Percentiles rank a stretch among this genome's conserved stretches.
These are phyloP conservation scores for Alternaria dauci DNA, from an alignment of 2,329 filamentous ascomycete genomes.

Conservation along the genomic window DNA sequence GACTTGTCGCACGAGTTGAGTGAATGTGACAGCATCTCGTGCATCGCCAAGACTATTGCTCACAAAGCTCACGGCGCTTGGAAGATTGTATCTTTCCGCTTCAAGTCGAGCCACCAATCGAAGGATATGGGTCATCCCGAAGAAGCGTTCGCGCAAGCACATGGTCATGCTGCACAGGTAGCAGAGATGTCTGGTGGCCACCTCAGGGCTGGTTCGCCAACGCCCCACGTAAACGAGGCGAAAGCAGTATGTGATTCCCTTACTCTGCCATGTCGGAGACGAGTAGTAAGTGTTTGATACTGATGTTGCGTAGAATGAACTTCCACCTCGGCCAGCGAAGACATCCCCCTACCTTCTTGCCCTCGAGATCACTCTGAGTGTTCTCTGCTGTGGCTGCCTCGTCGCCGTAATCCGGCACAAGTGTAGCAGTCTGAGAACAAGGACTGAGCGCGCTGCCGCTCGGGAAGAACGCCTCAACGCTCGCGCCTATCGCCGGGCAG, in stretches of 20 bases:
- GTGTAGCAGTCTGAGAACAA: slow-evolving; percentile 59
- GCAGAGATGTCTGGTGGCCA: slow-evolving; percentile 29
- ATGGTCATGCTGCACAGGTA: slow-evolving; percentile 25
- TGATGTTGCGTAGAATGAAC: slow-evolving; percentile 15
- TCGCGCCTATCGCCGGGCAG: slow-evolving; percentile 62
- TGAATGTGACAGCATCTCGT: slow-evolving; percentile 55
- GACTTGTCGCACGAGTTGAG: slow-evolving; percentile 52
- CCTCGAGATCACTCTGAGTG: slow-evolving; percentile 55
- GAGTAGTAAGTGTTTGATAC: background rate
- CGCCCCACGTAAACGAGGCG: slow-evolving; percentile 25
- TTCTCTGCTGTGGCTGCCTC: slow-evolving; percentile 56
- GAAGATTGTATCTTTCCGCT: slow-evolving; percentile 39
- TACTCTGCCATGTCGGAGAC: background rate
- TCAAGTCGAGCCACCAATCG: slow-evolving; percentile 32
- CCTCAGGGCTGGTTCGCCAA: slow-evolving; percentile 18
- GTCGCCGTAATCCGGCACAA: slow-evolving; percentile 57
- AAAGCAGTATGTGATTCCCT: slow-evolving; percentile 14
- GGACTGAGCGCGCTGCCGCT: slow-evolving; percentile 62
- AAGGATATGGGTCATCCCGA: slow-evolving; percentile 39
- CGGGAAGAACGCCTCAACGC: slow-evolving; percentile 63
- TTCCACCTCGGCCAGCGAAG: slow-evolving; percentile 36
- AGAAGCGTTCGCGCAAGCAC: slow-evolving; percentile 29
- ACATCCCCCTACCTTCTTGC: slow-evolving; percentile 48
- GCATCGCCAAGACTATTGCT: slow-evolving; percentile 52
- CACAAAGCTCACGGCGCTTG: slow-evolving; percentile 48